Percentiles rank a stretch among this genome's conserved stretches.
Evolutionary conservation across 164 flowering plant genomes (phyloP).

Genomic region (grape (Vitis vinifera)): DNA sequence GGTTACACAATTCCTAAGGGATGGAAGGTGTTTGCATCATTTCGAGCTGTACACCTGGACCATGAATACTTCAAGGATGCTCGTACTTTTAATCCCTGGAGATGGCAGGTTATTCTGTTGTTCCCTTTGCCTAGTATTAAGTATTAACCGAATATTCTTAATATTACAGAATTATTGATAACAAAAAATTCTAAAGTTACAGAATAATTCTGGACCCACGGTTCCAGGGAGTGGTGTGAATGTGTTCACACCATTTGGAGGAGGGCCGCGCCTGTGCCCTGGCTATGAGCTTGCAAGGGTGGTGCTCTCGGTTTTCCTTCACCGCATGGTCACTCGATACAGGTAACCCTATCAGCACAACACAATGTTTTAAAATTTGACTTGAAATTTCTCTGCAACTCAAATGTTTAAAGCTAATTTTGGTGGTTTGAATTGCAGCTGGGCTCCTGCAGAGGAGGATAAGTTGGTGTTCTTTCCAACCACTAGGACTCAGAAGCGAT

Average conservation of each 20-base stretch:
- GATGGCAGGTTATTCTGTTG: conserved; percentile 74
- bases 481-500: conserved; percentile 83
- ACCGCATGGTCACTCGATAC: conserved; percentile 71
- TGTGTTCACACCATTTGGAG: conserved; percentile 85
- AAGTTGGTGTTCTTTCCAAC: conserved; percentile 95
- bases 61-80: conserved; percentile 79
- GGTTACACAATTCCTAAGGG: conserved; percentile 94
- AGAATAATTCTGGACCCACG: conserved; percentile 41
- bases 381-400: too few species aligned
- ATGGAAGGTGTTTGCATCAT: conserved; percentile 86
- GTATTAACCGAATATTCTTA: too few species aligned
- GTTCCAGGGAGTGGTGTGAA: conserved; percentile 25
- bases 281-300: conserved; percentile 92
- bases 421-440: conserved; percentile 36
- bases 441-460: conserved; percentile 84
- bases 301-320: conserved; percentile 83
- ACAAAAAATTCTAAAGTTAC: neutral
- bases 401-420: too few species aligned
- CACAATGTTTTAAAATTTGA: too few species aligned
- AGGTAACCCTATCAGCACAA: conserved; percentile 33
- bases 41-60: conserved; percentile 87
- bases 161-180: too few species aligned
- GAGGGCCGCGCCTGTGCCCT: conserved; percentile 91
- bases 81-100: conserved; percentile 91
- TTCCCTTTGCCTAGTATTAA: neutral